Evolutionary conservation across 768 basidiomycete genomes (phyloP).

Genomic region (Dentipellis sp.): DNA sequence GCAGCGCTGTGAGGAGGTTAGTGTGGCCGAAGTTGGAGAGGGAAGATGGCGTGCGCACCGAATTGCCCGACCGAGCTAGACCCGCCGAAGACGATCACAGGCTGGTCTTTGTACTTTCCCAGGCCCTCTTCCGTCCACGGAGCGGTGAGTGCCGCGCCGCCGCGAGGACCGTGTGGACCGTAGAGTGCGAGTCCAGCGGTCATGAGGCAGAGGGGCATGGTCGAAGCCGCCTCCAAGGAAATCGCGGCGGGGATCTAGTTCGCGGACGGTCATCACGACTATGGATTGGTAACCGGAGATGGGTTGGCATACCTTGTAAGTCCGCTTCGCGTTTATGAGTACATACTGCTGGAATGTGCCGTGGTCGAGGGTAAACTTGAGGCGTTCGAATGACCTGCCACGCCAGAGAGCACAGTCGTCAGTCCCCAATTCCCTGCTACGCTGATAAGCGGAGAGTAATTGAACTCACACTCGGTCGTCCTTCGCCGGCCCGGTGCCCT

Average conservation of each 20-base stretch:
- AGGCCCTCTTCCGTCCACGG: slow-evolving; percentile 7
- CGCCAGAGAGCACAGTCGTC: too few relatives aligned
- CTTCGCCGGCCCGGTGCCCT: neutral
- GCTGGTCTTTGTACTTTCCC: slow-evolving; percentile 4
- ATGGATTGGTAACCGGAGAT: neutral
- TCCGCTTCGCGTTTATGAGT: slow-evolving; percentile 5
- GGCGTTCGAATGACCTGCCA: slow-evolving; percentile 1
- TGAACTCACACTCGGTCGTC: neutral
- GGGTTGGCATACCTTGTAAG: slow-evolving; percentile 6
- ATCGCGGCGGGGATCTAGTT: slow-evolving; percentile 13
- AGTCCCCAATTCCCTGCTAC: neutral
- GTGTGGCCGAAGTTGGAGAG: neutral
- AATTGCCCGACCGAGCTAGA: slow-evolving; percentile 13
- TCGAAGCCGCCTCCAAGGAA: slow-evolving; percentile 15
- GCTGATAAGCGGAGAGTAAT: neutral
- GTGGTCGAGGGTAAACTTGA: neutral
- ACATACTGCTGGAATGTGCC: slow-evolving; percentile 13
- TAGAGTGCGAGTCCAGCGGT: slow-evolving; percentile 18
- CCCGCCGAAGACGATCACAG: slow-evolving; percentile 12
- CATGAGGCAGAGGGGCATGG: slow-evolving; percentile 17
- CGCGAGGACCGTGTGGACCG: neutral
- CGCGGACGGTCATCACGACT: neutral
- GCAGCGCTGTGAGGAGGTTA: neutral
- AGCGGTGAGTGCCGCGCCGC: slow-evolving; percentile 1
- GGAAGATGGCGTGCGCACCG: neutral